Base-by-base conservation (phyloP, 2,329 filamentous ascomycete species). In the Xylariaceae sp. region DNA sequence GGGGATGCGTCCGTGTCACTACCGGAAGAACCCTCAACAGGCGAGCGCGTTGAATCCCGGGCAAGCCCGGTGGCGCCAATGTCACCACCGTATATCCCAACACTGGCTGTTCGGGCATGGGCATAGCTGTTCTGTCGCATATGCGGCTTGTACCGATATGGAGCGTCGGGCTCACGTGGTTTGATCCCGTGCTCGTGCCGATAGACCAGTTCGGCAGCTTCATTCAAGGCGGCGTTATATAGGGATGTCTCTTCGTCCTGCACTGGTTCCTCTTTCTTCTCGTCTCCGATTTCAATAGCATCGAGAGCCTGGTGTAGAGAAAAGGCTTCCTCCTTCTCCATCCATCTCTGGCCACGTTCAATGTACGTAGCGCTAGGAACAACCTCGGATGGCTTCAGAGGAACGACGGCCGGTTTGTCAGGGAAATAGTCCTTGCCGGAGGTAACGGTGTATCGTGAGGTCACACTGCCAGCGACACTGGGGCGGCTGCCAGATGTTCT, bases 141-240 rank as follows among this genome's bases (percentile, higher is more conserved):
- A 67, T 89, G 85, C 29, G 83, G 77, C 59, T 78, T 83, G 70
- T 91, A 91, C 34, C 76, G 77, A 63, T 84, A 87, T 7, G 86
- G 81, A 1, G 83, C 80, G 43, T 83, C 79, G 2, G 86, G 85
- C 57, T 79, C 75, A n/a, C 73, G 74, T 1, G 74, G 69, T 55
- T 75, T 73, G 53, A 76, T 70, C 6, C 80, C 80, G 61, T 89
- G 80, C 66, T 86, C 78, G 67, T 92, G 88, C 65, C 85, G 83
- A 80, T 83, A 91, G 43, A 92, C 88, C 45, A 92, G 76, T 68
- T 91, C 87, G 1, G 87, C 85, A 8, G 88, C 88, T 69, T 92
- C 88, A 56, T 89, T 76, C 57, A 89, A 83, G 32, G 88, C 88
- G 41, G 86, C 85, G 9, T 81, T 74, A 67, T 88, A 87, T 47